phyloP scores from a whole-genome alignment of 2,329 filamentous ascomycete genomes.

The Claviceps pazoutovae region DNA sequence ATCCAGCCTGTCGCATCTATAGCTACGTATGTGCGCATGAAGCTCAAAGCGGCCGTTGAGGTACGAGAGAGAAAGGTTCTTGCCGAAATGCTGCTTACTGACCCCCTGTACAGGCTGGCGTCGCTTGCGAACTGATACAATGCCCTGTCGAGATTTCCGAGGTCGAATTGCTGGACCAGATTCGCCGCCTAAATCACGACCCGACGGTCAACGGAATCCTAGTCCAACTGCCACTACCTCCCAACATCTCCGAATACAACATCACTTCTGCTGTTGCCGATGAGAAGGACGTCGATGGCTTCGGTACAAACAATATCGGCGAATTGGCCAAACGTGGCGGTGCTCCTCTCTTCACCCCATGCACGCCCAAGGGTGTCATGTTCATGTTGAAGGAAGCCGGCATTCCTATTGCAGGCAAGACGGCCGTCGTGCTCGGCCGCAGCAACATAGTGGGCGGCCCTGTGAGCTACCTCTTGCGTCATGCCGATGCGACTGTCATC shows the following conservation, averaged over 20 bases:
- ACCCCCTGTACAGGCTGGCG: constrained; percentile 54
- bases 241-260: constrained; percentile 77
- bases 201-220: constrained; percentile 77
- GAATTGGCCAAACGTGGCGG: constrained; percentile 94
- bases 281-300: constrained; percentile 96
- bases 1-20: constrained; percentile 15
- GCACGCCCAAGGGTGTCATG: constrained; percentile 97
- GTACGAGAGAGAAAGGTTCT: constrained; percentile 28
- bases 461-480: constrained; percentile 88
- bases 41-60: constrained; percentile 91
- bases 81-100: neutral
- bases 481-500: constrained; percentile 92
- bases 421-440: constrained; percentile 83
- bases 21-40: constrained; percentile 99
- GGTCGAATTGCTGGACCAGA: constrained; percentile 70
- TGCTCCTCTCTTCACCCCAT: constrained; percentile 77
- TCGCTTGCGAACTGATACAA: constrained; percentile 74
- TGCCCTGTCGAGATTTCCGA: constrained; percentile 72
- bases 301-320: constrained; percentile 86
- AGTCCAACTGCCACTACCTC: constrained; percentile 82
- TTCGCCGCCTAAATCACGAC: constrained; percentile 76
- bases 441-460: constrained; percentile 97
- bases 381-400: constrained; percentile 73
- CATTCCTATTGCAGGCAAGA: constrained; percentile 74
- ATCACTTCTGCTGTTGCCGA: constrained; percentile 83